Evolutionary conservation across 2,329 filamentous ascomycete genomes (phyloP).

Genomic region (Lachnellula subtilissima): DNA sequence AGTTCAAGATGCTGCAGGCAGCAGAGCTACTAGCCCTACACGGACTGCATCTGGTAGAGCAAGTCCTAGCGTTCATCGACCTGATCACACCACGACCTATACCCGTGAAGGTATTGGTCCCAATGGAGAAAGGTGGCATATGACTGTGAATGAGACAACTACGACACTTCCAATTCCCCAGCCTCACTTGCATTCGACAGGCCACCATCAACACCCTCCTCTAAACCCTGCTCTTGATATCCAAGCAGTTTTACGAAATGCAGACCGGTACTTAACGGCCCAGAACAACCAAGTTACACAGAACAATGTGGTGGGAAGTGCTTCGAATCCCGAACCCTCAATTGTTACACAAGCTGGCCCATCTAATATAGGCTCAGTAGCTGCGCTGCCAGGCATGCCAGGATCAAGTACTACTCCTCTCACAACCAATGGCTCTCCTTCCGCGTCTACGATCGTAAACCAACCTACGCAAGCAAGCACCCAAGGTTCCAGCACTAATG

Average conservation of each 20-base stretch:
- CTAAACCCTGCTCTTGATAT: conserved; percentile 22
- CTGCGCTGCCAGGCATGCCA: conserved; percentile 5
- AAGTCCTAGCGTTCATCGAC: conserved; percentile 28
- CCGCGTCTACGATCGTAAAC: conserved; percentile 9
- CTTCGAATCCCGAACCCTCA: conserved; percentile 16
- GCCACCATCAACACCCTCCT: conserved; percentile 4
- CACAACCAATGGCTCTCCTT: conserved; percentile 13
- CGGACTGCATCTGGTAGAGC: conserved; percentile 25
- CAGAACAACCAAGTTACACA: conserved; percentile 11
- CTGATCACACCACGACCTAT: conserved; percentile 39
- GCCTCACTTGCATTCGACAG: conserved; percentile 3
- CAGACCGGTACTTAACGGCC: conserved; percentile 19
- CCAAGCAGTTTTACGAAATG: conserved; percentile 23
- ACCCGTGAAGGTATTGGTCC: conserved; percentile 46
- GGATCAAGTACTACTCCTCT: conserved; percentile 9
- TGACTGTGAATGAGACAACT: conserved; percentile 46
- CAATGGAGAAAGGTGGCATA: conserved; percentile 48
- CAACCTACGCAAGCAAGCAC: conserved; percentile 16
- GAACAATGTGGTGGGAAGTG: conserved; percentile 19
- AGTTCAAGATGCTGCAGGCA: conserved; percentile 15
- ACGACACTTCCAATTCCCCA: conserved; percentile 21
- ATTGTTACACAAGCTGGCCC: conserved; percentile 5
- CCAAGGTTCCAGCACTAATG: conserved; percentile 14
- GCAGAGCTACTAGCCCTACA: conserved; percentile 17
- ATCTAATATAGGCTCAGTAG: conserved; percentile 1